A percentile compares a stretch with the other conserved stretches of the same genome.
phyloP scores from a whole-genome alignment of 306 rosid species.

The Arachis stenosperma region DNA sequence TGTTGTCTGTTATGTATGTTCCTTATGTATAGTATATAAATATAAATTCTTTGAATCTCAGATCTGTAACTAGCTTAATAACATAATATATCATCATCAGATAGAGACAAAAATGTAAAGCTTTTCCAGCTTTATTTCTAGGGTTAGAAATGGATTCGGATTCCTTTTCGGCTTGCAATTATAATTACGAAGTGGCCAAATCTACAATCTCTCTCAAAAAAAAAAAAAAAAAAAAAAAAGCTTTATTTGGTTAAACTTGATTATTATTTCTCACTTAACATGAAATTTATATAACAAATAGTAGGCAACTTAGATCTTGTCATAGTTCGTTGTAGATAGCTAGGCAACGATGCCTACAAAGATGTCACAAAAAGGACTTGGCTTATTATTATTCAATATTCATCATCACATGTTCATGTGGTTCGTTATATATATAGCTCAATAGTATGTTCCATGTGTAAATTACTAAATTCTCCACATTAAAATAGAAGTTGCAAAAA shows the following conservation, averaged over 20 bases:
- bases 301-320: not conserved
- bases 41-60: not conserved
- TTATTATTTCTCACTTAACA: not conserved
- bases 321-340: not conserved
- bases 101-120: slow-evolving; percentile 13
- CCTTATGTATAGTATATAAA: too few relatives aligned
- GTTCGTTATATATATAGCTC: too few relatives aligned
- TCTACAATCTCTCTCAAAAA: slow-evolving; percentile 25
- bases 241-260: not conserved
- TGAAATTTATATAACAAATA: not conserved
- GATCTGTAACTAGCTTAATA: not conserved
- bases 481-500: too few relatives aligned
- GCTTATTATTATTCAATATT: not conserved
- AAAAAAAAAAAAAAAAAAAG: too few relatives aligned
- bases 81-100: not conserved
- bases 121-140: slow-evolving; percentile 58
- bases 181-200: not conserved
- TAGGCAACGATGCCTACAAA: slow-evolving; percentile 1
- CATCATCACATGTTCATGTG: too few relatives aligned
- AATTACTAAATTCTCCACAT: too few relatives aligned
- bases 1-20: not conserved
- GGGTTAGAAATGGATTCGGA: slow-evolving; percentile 38
- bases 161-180: slow-evolving; percentile 15
- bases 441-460: too few relatives aligned
- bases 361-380: not conserved